These are phyloP conservation scores for Rusavskia elegans DNA, from an alignment of 495 filamentous ascomycete species.

Conservation along the genomic window DNA sequence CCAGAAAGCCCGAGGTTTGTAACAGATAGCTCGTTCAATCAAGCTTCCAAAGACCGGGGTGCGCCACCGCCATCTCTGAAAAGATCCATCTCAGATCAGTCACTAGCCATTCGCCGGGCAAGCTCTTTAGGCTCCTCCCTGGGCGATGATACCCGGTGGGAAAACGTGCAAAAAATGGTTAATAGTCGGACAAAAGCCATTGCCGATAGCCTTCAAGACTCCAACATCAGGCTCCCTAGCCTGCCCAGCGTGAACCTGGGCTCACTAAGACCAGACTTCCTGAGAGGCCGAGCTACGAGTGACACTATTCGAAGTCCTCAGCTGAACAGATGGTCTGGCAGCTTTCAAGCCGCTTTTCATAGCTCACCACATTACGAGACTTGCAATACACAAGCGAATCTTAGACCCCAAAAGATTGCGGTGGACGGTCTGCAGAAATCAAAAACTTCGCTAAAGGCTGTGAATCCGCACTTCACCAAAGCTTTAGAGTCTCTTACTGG, in stretches of 20 bases:
- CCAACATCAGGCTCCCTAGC: conserved; percentile 54
- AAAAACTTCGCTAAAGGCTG: conserved; percentile 12
- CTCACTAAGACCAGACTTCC: conserved; percentile 26
- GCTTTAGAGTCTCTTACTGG: conserved; percentile 59
- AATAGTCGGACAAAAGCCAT: conserved; percentile 87
- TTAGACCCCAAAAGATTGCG: no score
- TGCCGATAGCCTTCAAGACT: conserved; percentile 69
- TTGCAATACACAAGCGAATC: no score
- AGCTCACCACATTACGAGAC: no score
- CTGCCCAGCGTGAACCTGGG: conserved; percentile 38
- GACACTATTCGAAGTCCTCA: neutral
- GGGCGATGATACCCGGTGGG: conserved; percentile 74
- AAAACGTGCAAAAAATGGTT: conserved; percentile 59
- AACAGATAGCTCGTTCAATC: neutral
- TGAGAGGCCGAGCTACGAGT: conserved; percentile 14
- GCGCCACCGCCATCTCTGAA: conserved; percentile 28
- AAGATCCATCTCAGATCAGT: conserved; percentile 59
- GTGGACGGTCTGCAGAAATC: no score
- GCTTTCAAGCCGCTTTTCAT: neutral
- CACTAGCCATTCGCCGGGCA: conserved; percentile 39
- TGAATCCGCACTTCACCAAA: conserved; percentile 39
- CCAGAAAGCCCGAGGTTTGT: no score
- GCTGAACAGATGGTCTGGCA: neutral
- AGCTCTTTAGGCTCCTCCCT: conserved; percentile 67
- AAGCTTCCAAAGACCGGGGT: neutral